Percentiles rank a stretch among this genome's conserved stretches.
Conservation (phyloP, 2,329 filamentous ascomycete species). For the Purpureocillium lavendulum region DNA sequence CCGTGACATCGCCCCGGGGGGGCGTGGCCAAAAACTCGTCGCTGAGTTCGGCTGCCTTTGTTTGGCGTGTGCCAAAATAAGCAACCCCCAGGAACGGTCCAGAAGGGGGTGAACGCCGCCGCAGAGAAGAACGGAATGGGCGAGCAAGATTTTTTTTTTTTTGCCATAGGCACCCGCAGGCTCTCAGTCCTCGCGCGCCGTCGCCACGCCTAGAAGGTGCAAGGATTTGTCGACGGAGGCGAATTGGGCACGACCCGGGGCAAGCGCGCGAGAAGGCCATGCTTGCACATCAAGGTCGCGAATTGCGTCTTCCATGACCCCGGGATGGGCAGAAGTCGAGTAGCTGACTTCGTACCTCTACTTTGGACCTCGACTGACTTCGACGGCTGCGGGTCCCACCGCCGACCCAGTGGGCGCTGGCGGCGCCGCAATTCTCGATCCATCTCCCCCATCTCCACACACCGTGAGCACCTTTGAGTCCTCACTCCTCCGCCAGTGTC, state of each 20-base stretch:
- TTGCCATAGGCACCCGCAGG: background rate
- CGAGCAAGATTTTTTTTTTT: background rate
- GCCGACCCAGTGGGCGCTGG: conserved; percentile 1
- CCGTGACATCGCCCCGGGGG: background rate
- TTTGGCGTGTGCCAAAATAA: conserved; percentile 1
- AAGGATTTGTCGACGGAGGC: no score
- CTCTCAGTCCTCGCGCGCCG: no score
- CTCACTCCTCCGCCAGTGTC: conserved; percentile 1
- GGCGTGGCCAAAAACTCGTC: conserved; percentile 1
- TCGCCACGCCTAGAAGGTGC: no score
- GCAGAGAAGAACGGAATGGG: background rate
- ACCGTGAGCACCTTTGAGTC: conserved; percentile 8
- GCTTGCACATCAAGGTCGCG: no score
- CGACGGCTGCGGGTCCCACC: background rate
- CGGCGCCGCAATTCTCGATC: conserved; percentile 7
- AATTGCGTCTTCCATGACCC: no score
- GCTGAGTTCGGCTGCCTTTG: background rate
- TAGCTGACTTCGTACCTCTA: no score
- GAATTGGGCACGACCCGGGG: no score
- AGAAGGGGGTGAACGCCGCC: background rate
- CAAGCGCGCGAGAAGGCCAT: no score
- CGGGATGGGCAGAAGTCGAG: no score
- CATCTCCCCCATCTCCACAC: conserved; percentile 7
- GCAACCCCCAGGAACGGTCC: conserved; percentile 3
- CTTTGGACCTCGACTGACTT: no score